A percentile compares a stretch with the other conserved stretches of the same genome.
Conservation (phyloP, 306 rosid genomes). For the Chamaecrista fasciculata region DNA sequence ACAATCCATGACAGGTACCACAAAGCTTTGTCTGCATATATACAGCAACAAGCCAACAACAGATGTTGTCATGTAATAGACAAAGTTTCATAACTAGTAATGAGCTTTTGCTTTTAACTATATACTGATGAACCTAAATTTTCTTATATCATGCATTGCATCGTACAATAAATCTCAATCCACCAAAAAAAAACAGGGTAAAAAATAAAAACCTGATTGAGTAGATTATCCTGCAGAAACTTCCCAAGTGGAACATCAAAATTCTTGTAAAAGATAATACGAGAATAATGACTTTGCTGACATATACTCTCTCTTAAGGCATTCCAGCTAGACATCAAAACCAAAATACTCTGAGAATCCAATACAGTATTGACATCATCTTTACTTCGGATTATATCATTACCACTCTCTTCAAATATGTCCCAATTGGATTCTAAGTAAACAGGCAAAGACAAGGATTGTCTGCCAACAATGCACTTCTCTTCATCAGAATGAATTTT, state of each 20-base stretch:
- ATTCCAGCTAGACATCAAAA: constrained; percentile 83
- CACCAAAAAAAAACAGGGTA: constrained; percentile 9
- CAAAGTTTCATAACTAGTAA: neutral
- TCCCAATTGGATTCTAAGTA: constrained; percentile 41
- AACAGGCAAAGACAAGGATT: constrained; percentile 33
- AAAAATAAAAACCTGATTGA: constrained; percentile 61
- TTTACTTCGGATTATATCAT: constrained; percentile 38
- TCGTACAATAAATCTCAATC: neutral
- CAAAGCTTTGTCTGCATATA: constrained; percentile 72
- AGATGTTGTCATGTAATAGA: no score
- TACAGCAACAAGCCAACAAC: constrained; percentile 23
- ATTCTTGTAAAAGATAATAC: constrained; percentile 86
- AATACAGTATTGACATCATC: constrained; percentile 49
- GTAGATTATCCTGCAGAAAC: constrained; percentile 74
- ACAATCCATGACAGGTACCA: constrained; percentile 62
- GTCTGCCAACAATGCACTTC: constrained; percentile 42
- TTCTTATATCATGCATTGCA: neutral
- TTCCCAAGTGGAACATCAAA: constrained; percentile 87
- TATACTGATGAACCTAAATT: neutral
- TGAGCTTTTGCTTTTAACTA: neutral
- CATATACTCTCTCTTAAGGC: constrained; percentile 65
- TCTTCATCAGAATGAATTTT: constrained; percentile 51
- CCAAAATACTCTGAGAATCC: constrained; percentile 91
- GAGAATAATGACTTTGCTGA: constrained; percentile 82
- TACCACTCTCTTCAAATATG: constrained; percentile 35